phyloP scores from a whole-genome alignment of 371 early-diverging fungal genomes.

The Rhizopus delemar region DNA sequence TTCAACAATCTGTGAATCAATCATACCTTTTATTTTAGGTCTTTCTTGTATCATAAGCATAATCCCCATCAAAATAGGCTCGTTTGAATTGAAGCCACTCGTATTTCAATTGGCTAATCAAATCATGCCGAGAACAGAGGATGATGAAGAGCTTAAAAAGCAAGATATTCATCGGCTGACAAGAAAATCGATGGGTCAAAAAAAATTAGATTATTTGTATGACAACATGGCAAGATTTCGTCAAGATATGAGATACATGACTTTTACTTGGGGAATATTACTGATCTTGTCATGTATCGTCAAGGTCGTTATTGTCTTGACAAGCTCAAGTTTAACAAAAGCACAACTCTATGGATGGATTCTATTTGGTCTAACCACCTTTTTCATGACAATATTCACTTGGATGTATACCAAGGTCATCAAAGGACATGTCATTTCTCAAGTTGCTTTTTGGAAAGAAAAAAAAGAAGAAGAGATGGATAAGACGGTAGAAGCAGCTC shows the following conservation, averaged over 20 bases:
- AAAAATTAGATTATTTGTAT: conserved; percentile 31
- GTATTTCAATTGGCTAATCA: conserved; percentile 44
- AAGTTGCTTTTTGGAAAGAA: conserved; percentile 35
- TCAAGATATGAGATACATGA: conserved; percentile 50
- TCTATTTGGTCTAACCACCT: conserved; percentile 39
- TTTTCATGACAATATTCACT: conserved; percentile 37
- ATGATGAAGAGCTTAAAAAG: conserved; percentile 22
- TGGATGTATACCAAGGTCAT: conserved; percentile 44
- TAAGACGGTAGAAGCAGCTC: conserved; percentile 24
- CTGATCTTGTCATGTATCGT: conserved; percentile 39
- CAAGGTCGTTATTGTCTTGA: conserved; percentile 41
- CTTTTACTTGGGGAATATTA: conserved; percentile 43
- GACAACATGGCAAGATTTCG: conserved; percentile 41
- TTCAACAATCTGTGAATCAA: conserved; percentile 38
- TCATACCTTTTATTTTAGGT: conserved; percentile 37
- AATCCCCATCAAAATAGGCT: conserved; percentile 39
- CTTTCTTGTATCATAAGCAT: conserved; percentile 40
- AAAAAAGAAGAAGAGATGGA: conserved; percentile 20
- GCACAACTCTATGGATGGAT: conserved; percentile 36
- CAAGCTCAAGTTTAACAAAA: conserved; percentile 26
- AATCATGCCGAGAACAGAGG: conserved; percentile 41
- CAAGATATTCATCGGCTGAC: conserved; percentile 24
- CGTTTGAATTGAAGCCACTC: conserved; percentile 36
- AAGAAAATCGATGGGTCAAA: conserved; percentile 7
- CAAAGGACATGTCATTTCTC: conserved; percentile 27